Evolutionary conservation across 2,329 filamentous ascomycete species (phyloP).

Genomic region (Ceratocystis diversiconidia): DNA sequence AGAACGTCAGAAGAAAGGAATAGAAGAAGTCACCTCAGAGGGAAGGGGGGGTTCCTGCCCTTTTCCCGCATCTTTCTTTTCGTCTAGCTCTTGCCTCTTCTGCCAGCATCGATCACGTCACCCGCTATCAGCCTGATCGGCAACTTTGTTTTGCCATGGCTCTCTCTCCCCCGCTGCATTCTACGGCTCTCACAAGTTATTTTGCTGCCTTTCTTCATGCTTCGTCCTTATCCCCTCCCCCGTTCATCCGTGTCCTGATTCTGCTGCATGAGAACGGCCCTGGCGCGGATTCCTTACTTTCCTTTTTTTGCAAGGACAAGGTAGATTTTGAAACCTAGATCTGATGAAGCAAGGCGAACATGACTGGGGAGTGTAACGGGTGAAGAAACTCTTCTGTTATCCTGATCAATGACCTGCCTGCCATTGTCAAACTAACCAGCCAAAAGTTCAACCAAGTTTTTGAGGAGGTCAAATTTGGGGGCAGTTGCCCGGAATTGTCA

Average conservation of each 20-base stretch:
- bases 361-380: neutral
- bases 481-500: neutral
- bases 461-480: neutral
- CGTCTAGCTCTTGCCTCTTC: neutral
- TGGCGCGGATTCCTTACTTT: conserved; percentile 2
- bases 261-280: neutral
- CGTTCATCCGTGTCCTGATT: neutral
- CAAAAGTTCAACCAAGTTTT: neutral
- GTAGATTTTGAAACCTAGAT: neutral
- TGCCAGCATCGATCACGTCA: too few species aligned
- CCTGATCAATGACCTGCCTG: neutral
- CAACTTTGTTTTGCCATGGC: too few species aligned
- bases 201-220: neutral
- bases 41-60: neutral
- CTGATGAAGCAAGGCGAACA: neutral
- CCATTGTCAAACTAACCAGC: neutral
- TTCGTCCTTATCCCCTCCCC: neutral
- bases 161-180: neutral
- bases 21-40: neutral
- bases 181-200: neutral
- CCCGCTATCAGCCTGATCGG: too few species aligned
- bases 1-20: neutral
- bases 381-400: neutral
- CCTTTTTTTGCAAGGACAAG: neutral
- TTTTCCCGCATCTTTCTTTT: neutral